phyloP scores from a whole-genome alignment of 306 rosid species.

The Oxytropis ochrocephala region DNA sequence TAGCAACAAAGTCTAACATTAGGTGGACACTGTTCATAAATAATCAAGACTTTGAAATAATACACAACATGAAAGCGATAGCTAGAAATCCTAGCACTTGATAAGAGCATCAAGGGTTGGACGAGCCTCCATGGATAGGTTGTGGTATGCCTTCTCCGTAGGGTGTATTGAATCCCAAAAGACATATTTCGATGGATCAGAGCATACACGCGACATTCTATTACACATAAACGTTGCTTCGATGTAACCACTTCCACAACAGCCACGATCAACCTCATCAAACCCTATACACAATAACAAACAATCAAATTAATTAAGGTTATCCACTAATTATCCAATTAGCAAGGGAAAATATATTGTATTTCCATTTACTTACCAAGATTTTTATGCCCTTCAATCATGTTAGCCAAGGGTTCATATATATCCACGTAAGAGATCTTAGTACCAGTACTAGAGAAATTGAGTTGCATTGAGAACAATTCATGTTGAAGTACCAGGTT shows the following conservation, averaged over 20 bases:
- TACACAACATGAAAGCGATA: no score
- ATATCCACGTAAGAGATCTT: constrained; percentile 43
- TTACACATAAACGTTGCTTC: constrained; percentile 54
- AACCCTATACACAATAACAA: constrained; percentile 32
- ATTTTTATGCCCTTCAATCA: constrained; percentile 24
- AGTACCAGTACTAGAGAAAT: constrained; percentile 21
- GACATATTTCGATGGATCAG: constrained; percentile 49
- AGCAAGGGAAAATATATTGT: background rate
- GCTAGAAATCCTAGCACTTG: no score
- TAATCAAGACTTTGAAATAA: no score
- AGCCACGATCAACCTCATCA: constrained; percentile 43
- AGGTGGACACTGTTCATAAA: no score
- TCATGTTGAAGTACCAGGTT: constrained; percentile 52
- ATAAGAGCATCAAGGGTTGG: constrained; percentile 35
- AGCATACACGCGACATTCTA: constrained; percentile 28
- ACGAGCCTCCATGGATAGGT: constrained; percentile 15
- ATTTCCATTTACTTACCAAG: constrained; percentile 28
- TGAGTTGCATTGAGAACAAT: constrained; percentile 32
- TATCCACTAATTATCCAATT: background rate
- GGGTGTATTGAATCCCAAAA: constrained; percentile 82
- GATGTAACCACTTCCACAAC: constrained; percentile 61
- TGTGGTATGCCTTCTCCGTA: constrained; percentile 38
- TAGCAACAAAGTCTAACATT: no score
- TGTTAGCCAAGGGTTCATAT: constrained; percentile 38
- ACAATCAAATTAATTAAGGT: background rate